Evolutionary conservation across 345 rosid genomes (phyloP).

Genomic region (Eutrema japonicum): DNA sequence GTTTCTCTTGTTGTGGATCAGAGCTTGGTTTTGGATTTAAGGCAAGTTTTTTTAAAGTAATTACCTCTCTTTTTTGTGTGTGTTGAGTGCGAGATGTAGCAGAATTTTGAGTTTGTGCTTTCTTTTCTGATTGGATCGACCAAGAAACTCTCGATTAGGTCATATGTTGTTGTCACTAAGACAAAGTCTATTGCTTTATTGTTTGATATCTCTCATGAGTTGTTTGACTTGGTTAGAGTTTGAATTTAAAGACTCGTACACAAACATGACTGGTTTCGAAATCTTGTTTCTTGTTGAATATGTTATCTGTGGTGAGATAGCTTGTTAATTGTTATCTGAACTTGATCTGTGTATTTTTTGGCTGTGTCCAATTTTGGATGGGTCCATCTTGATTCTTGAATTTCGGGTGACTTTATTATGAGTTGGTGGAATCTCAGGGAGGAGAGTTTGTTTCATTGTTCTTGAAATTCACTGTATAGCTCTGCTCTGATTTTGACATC

Average conservation of each 20-base stretch:
- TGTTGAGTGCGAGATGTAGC: slow-evolving; percentile 3
- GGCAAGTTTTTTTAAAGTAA: slow-evolving; percentile 33
- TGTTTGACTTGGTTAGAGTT: slow-evolving; percentile 22
- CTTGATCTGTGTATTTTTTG: slow-evolving; percentile 29
- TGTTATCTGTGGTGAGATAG: background rate
- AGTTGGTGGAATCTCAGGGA: slow-evolving; percentile 10
- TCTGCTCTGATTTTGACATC: slow-evolving; percentile 25
- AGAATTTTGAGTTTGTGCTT: slow-evolving; percentile 10
- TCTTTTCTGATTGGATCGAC: slow-evolving; percentile 39
- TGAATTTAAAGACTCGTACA: slow-evolving; percentile 6
- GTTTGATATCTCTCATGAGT: slow-evolving; percentile 41
- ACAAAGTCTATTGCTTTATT: slow-evolving; percentile 52
- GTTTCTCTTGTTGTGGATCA: slow-evolving; percentile 31
- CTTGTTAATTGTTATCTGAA: slow-evolving; percentile 19
- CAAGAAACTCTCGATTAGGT: slow-evolving; percentile 41
- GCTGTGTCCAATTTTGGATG: slow-evolving; percentile 37
- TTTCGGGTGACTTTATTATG: background rate
- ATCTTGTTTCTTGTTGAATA: slow-evolving; percentile 17
- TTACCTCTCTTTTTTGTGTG: slow-evolving; percentile 16
- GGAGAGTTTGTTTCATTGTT: slow-evolving; percentile 10
- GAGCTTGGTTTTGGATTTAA: slow-evolving; percentile 36
- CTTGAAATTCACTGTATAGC: background rate
- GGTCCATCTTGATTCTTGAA: slow-evolving; percentile 30
- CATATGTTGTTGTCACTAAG: slow-evolving; percentile 39
- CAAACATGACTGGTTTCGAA: slow-evolving; percentile 22